phyloP scores from a whole-genome alignment of 2,329 filamentous ascomycete species.

The Clonostachys rosea region DNA sequence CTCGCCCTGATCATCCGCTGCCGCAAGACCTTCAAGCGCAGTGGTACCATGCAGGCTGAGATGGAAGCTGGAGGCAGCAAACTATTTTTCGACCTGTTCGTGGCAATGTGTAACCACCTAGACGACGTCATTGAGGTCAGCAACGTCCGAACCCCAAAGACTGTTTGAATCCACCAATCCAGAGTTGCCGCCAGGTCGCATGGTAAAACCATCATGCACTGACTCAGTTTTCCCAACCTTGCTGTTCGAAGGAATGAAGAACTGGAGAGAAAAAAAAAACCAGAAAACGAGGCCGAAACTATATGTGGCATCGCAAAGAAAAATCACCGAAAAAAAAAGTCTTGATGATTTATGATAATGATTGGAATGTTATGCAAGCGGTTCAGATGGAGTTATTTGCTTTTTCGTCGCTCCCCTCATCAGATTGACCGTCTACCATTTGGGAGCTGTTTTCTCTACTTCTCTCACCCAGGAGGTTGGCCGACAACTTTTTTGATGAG shows the following conservation, averaged over 20 bases:
- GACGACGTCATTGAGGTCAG: conserved; percentile 90
- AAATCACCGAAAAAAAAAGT: no score
- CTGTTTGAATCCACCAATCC: conserved; percentile 35
- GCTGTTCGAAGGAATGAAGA: conserved; percentile 7
- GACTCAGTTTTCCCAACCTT: conserved; percentile 4
- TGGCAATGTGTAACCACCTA: conserved; percentile 96
- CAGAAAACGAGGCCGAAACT: conserved; percentile 1
- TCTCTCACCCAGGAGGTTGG: no score
- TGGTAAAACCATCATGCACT: not conserved
- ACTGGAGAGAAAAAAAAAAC: conserved; percentile 12
- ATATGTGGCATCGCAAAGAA: no score
- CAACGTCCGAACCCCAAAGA: conserved; percentile 58
- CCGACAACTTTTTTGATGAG: no score
- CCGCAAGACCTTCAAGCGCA: conserved; percentile 96
- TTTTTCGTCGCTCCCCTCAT: no score
- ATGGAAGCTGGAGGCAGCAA: conserved; percentile 90
- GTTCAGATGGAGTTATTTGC: not conserved
- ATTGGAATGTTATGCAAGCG: not conserved
- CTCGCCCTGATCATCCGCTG: conserved; percentile 95
- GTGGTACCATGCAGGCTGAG: conserved; percentile 97
- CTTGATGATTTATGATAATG: not conserved
- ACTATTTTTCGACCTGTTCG: conserved; percentile 97
- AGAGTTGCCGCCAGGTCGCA: conserved; percentile 1
- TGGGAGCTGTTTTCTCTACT: not conserved
- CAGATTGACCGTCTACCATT: no score